These are phyloP conservation scores for Naganishia sp. DNA, from an alignment of 1,284 basidiomycete species.

Conservation along the genomic window DNA sequence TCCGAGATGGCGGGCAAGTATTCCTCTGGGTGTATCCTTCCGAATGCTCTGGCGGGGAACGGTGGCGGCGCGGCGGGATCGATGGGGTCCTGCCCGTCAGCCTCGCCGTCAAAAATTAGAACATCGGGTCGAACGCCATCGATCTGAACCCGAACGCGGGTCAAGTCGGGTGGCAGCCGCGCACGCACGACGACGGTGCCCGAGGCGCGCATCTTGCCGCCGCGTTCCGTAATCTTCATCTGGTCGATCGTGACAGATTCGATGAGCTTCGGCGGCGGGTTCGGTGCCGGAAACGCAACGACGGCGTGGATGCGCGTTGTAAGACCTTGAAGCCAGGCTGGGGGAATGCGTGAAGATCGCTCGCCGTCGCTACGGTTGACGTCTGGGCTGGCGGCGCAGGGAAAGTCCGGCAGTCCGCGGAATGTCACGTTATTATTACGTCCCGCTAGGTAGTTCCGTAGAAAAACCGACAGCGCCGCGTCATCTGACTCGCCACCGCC, in stretches of 20 bases:
- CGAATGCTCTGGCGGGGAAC: slow-evolving; percentile 38
- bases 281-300: slow-evolving; percentile 49
- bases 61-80: slow-evolving; percentile 28
- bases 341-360: slow-evolving; percentile 33
- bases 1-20: slow-evolving; percentile 30
- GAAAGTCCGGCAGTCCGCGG: slow-evolving; percentile 39
- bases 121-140: slow-evolving; percentile 49
- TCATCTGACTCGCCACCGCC: slow-evolving; percentile 18
- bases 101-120: slow-evolving; percentile 49
- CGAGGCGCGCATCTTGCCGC: slow-evolving; percentile 45
- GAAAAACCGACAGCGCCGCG: slow-evolving; percentile 41
- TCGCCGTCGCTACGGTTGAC: neutral
- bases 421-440: slow-evolving; percentile 45
- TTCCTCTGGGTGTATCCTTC: slow-evolving; percentile 41
- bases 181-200: slow-evolving; percentile 50
- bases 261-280: slow-evolving; percentile 48
- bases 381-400: slow-evolving; percentile 28
- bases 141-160: slow-evolving; percentile 42
- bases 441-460: slow-evolving; percentile 47
- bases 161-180: slow-evolving; percentile 44
- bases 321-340: slow-evolving; percentile 42
- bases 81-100: slow-evolving; percentile 30
- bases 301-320: slow-evolving; percentile 40
- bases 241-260: slow-evolving; percentile 50
- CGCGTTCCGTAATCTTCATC: slow-evolving; percentile 46